Base-by-base conservation (phyloP, 345 rosid genomes). In the Melaleuca quinquenervia region DNA sequence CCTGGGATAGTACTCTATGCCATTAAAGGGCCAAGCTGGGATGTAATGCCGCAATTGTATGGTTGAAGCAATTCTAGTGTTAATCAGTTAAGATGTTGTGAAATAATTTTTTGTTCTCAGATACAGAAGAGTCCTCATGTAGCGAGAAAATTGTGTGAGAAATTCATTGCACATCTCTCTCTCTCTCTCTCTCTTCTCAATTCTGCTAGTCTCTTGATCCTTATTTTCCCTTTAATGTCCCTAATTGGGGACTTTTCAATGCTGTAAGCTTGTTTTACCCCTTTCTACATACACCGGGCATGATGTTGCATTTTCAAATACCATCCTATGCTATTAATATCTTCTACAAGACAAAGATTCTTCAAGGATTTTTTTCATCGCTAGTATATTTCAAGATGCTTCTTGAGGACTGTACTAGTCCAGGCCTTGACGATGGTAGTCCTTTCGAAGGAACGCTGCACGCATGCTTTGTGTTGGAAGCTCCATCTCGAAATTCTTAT, bases 201-300 rank as follows among this genome's bases (percentile, higher is more conserved):
- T 58, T n/a, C 18, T 58, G 70, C 70, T 58, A 6, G 32, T 58
- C 32, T 58, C 70, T 58, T 58, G 3, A 58, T n/a, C 8, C 32
- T n/a, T 13, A n/a, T n/a, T 58, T n/a, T 18, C 70, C 70, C 70
- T 58, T 58, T n/a, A 8, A n/a, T 58, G 70, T 58, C 70, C 32
- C 8, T 58, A 12, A n/a, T 0, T 58, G 36, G 18, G 29, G 22
- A 64, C 76, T 64, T 0, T 0, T 7, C 22, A 64, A 7, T 64
- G 11, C 41, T 15, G 3, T 29, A 64, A 62, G 44, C 21, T 29
- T 29, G 75, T 29, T 29, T 62, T 29, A 15, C 0, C 3, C 76
- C 44, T 64, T 8, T 62, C n/a, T 62, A 62, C 75, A 15, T 60
- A 0, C 0, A 1, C 29, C 10, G 5, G 41, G 76, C 8, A 64